These are phyloP conservation scores for Candida loeiensis DNA, from an alignment of 805 yeast species.

Conservation along the genomic window DNA sequence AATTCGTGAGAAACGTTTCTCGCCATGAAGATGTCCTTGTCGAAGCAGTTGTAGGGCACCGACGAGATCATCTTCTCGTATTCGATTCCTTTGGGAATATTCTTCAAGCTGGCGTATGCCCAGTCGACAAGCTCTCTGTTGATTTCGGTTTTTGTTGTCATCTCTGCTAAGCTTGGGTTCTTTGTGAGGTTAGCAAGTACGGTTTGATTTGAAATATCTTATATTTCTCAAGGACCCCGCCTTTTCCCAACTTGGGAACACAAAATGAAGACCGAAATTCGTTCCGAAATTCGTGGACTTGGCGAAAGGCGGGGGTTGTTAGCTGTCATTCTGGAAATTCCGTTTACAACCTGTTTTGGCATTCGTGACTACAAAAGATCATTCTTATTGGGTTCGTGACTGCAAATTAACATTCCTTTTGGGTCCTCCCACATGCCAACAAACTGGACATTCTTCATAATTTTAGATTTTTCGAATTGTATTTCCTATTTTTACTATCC, in stretches of 20 bases:
- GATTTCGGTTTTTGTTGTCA: slow-evolving; percentile 14
- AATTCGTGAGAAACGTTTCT: slow-evolving; percentile 33
- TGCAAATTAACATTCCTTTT: too few relatives aligned
- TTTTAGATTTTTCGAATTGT: too few relatives aligned
- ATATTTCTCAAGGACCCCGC: background rate
- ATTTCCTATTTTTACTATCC: background rate
- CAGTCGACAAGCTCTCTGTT: slow-evolving; percentile 31
- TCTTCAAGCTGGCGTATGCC: slow-evolving; percentile 30
- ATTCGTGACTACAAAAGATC: too few relatives aligned
- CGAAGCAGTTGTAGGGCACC: slow-evolving; percentile 40
- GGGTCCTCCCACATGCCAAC: too few relatives aligned
- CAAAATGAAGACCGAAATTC: background rate
- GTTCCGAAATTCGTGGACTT: background rate
- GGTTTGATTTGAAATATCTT: background rate
- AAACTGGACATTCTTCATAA: too few relatives aligned
- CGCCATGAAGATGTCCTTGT: slow-evolving; percentile 21
- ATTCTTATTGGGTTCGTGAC: too few relatives aligned
- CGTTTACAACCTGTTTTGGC: too few relatives aligned
- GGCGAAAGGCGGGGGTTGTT: too few relatives aligned
- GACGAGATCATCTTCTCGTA: slow-evolving; percentile 59
- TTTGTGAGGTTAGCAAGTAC: background rate
- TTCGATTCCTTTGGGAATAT: slow-evolving; percentile 37
- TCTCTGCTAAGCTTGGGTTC: background rate
- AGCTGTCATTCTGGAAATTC: too few relatives aligned
- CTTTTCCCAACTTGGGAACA: background rate